Evolutionary conservation across 345 rosid species (phyloP).

Genomic region (Salix udensis): DNA sequence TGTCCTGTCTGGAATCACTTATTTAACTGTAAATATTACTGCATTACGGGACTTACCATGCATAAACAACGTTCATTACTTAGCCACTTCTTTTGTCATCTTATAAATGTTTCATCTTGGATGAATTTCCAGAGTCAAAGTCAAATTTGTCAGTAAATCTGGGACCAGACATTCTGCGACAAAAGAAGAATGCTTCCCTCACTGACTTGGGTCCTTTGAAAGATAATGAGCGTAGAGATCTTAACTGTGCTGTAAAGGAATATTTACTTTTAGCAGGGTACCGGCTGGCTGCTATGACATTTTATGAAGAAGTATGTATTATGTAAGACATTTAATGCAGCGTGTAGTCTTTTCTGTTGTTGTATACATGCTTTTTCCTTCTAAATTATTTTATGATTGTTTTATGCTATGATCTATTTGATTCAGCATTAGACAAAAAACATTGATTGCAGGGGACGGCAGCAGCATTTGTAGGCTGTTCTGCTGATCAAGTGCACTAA

Average conservation of each 20-base stretch:
- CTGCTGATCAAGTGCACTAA: neutral
- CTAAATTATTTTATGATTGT: neutral
- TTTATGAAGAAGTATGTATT: conserved; percentile 76
- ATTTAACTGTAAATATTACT: neutral
- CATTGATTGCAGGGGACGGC: neutral
- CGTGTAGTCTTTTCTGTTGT: neutral
- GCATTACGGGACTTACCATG: no score
- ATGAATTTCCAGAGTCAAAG: conserved; percentile 46
- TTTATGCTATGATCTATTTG: neutral
- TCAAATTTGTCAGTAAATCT: conserved; percentile 33
- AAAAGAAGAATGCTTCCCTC: conserved; percentile 51
- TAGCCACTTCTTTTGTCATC: conserved; percentile 2
- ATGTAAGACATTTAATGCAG: neutral
- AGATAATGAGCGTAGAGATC: conserved; percentile 76
- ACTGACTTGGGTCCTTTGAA: conserved; percentile 82
- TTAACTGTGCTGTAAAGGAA: conserved; percentile 92
- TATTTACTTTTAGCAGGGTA: conserved; percentile 93
- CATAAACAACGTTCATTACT: neutral
- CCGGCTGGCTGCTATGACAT: conserved; percentile 93
- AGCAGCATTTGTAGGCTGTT: neutral
- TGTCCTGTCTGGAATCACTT: no score
- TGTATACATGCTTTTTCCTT: neutral
- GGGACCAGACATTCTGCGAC: conserved; percentile 47
- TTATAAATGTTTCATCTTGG: conserved; percentile 8
- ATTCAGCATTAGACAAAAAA: neutral